Percentiles rank a stretch among this genome's conserved stretches.
Conservation (phyloP, 225 moss, liverwort and hornwort species). For the Physcomitrium patens region DNA sequence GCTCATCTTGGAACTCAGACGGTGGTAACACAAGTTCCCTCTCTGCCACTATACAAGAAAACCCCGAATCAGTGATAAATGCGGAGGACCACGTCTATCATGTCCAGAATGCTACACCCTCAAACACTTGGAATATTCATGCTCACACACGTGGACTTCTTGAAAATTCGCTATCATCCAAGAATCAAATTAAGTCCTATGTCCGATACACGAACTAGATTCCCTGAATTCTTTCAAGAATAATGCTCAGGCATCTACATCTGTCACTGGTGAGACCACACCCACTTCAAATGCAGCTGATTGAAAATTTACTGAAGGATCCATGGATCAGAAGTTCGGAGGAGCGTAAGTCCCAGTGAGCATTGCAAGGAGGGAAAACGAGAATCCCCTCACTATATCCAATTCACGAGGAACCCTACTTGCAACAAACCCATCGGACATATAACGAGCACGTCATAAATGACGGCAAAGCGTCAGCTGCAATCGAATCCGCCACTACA, state of each 20-base stretch:
- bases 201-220: constrained; percentile 2
- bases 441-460: not conserved
- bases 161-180: constrained; percentile 12
- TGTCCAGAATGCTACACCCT: not conserved
- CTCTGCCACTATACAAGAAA: constrained; percentile 43
- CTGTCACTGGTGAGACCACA: not conserved
- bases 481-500: constrained; percentile 34
- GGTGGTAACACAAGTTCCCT: constrained; percentile 52
- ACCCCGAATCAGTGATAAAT: constrained; percentile 19
- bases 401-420: not conserved
- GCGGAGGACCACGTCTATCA: not conserved
- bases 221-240: not conserved
- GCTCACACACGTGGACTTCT: constrained; percentile 14
- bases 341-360: not conserved
- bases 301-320: constrained; percentile 1
- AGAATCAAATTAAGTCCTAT: not conserved
- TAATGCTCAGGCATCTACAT: not conserved
- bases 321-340: constrained; percentile 33
- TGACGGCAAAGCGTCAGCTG: constrained; percentile 27
- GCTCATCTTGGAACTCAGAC: constrained; percentile 55
- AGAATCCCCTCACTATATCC: constrained; percentile 9
- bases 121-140: not conserved
- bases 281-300: constrained; percentile 8
- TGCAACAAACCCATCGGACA: constrained; percentile 3
- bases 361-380: constrained; percentile 19